A percentile compares a stretch with the other conserved stretches of the same genome.
Evolutionary conservation across 129 eudicot genomes (phyloP).

Genomic region (Gnaphalium uliginosum): DNA sequence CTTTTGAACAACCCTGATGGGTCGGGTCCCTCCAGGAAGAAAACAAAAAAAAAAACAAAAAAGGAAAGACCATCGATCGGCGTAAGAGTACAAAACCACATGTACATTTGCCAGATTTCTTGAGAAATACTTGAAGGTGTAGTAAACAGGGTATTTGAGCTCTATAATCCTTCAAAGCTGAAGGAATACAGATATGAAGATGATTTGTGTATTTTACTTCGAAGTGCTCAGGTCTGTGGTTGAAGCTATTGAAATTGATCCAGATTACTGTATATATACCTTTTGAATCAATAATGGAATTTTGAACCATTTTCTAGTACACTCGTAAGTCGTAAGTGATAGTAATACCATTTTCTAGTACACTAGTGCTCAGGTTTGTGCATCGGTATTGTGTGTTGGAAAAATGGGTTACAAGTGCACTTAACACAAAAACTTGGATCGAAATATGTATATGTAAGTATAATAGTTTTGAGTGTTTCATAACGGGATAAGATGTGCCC

Average conservation of each 20-base stretch:
- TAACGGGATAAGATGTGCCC: no score
- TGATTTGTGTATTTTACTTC: constrained; percentile 8
- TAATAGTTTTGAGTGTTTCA: no score
- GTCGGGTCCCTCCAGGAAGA: constrained; percentile 3
- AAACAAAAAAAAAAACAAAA: background rate
- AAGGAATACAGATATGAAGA: background rate
- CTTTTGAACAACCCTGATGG: constrained; percentile 10
- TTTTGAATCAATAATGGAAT: constrained; percentile 14
- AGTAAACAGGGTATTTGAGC: background rate
- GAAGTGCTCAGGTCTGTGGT: constrained; percentile 3
- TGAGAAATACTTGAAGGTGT: background rate
- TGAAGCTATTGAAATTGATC: constrained; percentile 8
- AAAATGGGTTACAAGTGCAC: no score
- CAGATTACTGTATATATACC: constrained; percentile 16
- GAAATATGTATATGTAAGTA: no score
- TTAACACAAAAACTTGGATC: no score
- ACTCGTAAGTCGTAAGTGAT: background rate
- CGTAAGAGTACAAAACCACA: constrained; percentile 14
- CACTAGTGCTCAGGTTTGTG: no score
- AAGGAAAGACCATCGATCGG: background rate
- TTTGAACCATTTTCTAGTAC: background rate
- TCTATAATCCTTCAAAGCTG: background rate
- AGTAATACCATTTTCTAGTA: background rate
- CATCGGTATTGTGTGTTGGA: background rate
- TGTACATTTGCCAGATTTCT: constrained; percentile 15